phyloP scores from a whole-genome alignment of 2,329 filamentous ascomycete genomes.

The Penicillium hordei region DNA sequence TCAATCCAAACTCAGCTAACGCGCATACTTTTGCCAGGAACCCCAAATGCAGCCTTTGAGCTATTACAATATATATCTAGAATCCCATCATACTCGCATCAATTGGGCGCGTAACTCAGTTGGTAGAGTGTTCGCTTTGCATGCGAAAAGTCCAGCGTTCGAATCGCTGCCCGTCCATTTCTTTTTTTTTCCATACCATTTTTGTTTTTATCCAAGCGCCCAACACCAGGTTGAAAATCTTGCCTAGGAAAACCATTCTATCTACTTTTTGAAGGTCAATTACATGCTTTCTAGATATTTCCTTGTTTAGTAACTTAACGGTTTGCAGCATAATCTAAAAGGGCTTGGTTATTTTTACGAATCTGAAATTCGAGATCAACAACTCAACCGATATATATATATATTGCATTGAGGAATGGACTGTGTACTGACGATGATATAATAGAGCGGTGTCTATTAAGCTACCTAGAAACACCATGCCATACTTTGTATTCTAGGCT shows the following conservation, averaged over 20 bases:
- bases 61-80: rapidly evolving
- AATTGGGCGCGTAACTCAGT: constrained; percentile 5
- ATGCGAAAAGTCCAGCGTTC: constrained; percentile 15
- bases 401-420: no score
- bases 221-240: background rate
- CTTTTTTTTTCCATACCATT: background rate
- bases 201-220: background rate
- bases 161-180: constrained; percentile 4
- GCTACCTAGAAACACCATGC: no score
- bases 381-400: no score
- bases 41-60: background rate
- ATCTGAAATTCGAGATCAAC: no score
- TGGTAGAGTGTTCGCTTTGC: constrained; percentile 25
- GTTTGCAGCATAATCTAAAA: no score
- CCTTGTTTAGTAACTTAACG: no score
- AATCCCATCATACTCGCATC: rapidly evolving
- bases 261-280: background rate
- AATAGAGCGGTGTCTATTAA: no score
- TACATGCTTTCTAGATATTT: background rate
- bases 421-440: no score
- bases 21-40: no score
- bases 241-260: background rate
- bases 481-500: no score
- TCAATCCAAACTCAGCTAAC: no score
- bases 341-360: no score